These are phyloP conservation scores for Wickerhamomyces queroliae DNA, from an alignment of 805 yeast species.

Conservation along the genomic window DNA sequence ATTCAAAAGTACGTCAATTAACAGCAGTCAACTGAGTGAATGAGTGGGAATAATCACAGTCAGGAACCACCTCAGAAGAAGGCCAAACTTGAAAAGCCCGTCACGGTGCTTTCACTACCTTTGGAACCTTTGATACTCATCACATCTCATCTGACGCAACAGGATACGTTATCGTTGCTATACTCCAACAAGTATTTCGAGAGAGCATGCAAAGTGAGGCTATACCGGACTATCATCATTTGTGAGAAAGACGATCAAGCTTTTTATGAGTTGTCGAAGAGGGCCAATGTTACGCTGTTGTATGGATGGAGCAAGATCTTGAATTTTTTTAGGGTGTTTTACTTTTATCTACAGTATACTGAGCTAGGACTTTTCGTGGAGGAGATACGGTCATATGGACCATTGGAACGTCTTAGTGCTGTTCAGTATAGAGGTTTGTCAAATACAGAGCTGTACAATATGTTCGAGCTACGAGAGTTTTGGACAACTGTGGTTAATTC, in stretches of 20 bases:
- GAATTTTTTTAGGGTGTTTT: conserved; percentile 11
- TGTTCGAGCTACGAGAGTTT: conserved; percentile 14
- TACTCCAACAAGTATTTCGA: conserved; percentile 8
- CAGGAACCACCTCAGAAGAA: too few species aligned
- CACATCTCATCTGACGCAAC: conserved; percentile 10
- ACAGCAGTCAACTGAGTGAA: too few species aligned
- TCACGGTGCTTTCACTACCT: conserved; percentile 6
- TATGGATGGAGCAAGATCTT: conserved; percentile 16
- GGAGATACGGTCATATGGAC: conserved; percentile 13
- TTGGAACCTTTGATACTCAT: conserved; percentile 12
- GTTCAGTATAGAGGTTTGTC: conserved; percentile 13
- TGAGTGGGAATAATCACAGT: too few species aligned
- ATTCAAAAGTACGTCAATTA: too few species aligned
- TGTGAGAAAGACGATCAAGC: conserved; percentile 21
- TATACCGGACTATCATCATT: conserved; percentile 14
- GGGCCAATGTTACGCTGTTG: conserved; percentile 7
- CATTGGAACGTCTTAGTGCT: conserved; percentile 16
- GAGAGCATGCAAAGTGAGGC: conserved; percentile 12
- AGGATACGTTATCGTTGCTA: conserved; percentile 11
- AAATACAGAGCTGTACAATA: conserved; percentile 8
- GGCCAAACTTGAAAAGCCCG: too few species aligned
- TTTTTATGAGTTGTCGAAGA: conserved; percentile 8
- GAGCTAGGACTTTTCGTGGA: conserved; percentile 12
- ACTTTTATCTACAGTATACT: conserved; percentile 2
- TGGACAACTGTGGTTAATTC: conserved; percentile 14